Evolutionary conservation across 192 early-diverging fungal species (phyloP).

Genomic region (Backusella morwellensis): DNA sequence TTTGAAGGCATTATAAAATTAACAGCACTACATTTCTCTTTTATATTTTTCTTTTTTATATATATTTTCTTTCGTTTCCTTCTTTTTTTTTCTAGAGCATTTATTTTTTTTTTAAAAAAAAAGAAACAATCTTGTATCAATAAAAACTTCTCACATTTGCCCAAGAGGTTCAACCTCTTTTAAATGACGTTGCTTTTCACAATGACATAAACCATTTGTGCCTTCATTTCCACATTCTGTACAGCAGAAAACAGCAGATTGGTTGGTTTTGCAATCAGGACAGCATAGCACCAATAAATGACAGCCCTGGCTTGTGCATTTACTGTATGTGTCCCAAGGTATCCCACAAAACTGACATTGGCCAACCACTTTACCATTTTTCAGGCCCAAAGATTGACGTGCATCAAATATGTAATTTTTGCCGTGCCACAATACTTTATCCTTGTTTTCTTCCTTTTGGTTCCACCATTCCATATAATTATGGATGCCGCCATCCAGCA

Average conservation of each 20-base stretch:
- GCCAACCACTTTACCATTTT: slow-evolving; percentile 15
- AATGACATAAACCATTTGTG: slow-evolving; percentile 13
- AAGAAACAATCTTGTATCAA: not conserved
- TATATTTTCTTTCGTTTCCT: not conserved
- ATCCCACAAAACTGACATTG: slow-evolving; percentile 37
- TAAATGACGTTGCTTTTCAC: slow-evolving; percentile 16
- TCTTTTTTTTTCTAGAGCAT: not conserved
- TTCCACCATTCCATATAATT: slow-evolving; percentile 65
- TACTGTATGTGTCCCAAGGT: slow-evolving; percentile 44
- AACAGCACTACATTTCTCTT: not conserved
- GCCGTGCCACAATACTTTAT: slow-evolving; percentile 52
- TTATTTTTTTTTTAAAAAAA: not conserved
- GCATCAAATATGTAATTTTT: slow-evolving; percentile 76
- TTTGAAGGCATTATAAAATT: not conserved
- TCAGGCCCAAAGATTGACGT: slow-evolving; percentile 48
- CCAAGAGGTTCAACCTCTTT: slow-evolving; percentile 16
- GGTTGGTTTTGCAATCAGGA: not conserved
- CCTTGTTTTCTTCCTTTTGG: slow-evolving; percentile 32
- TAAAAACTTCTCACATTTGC: slow-evolving; percentile 1
- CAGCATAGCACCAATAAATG: slow-evolving; percentile 54
- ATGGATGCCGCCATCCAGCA: slow-evolving; percentile 72
- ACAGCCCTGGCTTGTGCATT: slow-evolving; percentile 49
- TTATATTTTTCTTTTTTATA: not conserved
- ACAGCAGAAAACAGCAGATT: slow-evolving; percentile 40
- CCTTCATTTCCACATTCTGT: slow-evolving; percentile 26